phyloP scores from a whole-genome alignment of 805 yeast species.

The Debaryomyces prosopidis region DNA sequence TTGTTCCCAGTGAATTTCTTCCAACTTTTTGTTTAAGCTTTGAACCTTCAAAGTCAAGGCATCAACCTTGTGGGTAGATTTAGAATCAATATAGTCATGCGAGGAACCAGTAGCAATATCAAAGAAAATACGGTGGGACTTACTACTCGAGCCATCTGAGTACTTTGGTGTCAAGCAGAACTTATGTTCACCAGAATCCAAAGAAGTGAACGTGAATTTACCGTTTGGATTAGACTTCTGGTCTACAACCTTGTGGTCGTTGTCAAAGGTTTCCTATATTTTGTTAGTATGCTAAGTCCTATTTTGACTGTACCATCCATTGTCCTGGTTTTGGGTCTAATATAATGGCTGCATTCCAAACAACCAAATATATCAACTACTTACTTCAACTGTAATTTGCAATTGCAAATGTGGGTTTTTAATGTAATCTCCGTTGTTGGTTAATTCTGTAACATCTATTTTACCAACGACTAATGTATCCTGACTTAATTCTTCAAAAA shows the following conservation, averaged over 20 bases:
- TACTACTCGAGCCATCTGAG: slow-evolving; percentile 70
- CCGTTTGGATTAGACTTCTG: slow-evolving; percentile 64
- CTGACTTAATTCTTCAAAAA: slow-evolving; percentile 74
- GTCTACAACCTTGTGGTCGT: slow-evolving; percentile 71
- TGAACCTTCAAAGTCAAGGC: slow-evolving; percentile 39
- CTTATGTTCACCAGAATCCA: slow-evolving; percentile 82
- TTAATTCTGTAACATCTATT: slow-evolving; percentile 67
- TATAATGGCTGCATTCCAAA: neutral
- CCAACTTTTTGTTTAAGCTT: slow-evolving; percentile 39
- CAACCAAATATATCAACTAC: slow-evolving; percentile 14
- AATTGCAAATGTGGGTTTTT: slow-evolving; percentile 58
- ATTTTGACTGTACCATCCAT: too few species aligned
- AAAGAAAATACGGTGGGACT: slow-evolving; percentile 66
- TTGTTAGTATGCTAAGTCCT: slow-evolving; percentile 4
- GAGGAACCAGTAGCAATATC: slow-evolving; percentile 73
- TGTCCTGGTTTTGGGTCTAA: too few species aligned
- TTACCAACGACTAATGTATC: slow-evolving; percentile 79
- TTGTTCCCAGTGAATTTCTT: slow-evolving; percentile 44
- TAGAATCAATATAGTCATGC: slow-evolving; percentile 59
- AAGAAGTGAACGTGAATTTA: slow-evolving; percentile 77
- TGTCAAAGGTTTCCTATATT: slow-evolving; percentile 62
- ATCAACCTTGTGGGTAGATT: slow-evolving; percentile 53
- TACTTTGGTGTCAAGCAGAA: slow-evolving; percentile 65
- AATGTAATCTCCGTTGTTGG: slow-evolving; percentile 49
- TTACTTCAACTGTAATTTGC: slow-evolving; percentile 66